These are phyloP conservation scores for Suillus discolor DNA, from an alignment of 768 basidiomycete species.

Conservation along the genomic window DNA sequence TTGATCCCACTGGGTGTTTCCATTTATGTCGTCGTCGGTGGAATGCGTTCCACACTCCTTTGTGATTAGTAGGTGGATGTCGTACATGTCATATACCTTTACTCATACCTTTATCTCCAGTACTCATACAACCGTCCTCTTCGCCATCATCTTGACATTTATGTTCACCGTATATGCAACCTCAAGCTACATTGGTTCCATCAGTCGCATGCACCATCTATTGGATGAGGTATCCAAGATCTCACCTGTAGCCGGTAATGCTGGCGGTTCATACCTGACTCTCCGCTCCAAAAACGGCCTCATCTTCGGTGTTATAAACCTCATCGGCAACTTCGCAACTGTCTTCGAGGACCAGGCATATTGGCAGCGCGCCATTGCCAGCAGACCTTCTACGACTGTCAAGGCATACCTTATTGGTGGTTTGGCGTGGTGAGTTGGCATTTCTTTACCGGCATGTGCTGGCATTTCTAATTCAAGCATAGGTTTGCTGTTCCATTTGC, in stretches of 20 bases:
- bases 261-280: constrained; percentile 82
- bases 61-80: constrained; percentile 72
- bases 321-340: constrained; percentile 80
- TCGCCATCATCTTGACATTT: constrained; percentile 80
- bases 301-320: constrained; percentile 86
- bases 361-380: constrained; percentile 92
- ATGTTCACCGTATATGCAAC: constrained; percentile 84
- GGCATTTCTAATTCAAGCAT: not conserved
- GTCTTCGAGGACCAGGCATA: constrained; percentile 77
- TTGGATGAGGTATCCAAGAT: constrained; percentile 57
- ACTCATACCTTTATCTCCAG: constrained; percentile 36
- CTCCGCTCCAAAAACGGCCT: constrained; percentile 77
- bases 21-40: constrained; percentile 86
- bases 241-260: constrained; percentile 78
- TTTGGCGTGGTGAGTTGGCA: constrained; percentile 65
- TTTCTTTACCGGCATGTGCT: not conserved
- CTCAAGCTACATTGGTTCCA: constrained; percentile 77
- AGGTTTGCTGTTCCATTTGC: constrained; percentile 87
- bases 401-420: constrained; percentile 92
- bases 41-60: constrained; percentile 83
- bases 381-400: constrained; percentile 79
- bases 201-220: constrained; percentile 75
- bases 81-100: not conserved
- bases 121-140: constrained; percentile 85
- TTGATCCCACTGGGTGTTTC: constrained; percentile 86